Conservation (phyloP, 805 yeast genomes). For the Saccharomycopsis sp. region DNA sequence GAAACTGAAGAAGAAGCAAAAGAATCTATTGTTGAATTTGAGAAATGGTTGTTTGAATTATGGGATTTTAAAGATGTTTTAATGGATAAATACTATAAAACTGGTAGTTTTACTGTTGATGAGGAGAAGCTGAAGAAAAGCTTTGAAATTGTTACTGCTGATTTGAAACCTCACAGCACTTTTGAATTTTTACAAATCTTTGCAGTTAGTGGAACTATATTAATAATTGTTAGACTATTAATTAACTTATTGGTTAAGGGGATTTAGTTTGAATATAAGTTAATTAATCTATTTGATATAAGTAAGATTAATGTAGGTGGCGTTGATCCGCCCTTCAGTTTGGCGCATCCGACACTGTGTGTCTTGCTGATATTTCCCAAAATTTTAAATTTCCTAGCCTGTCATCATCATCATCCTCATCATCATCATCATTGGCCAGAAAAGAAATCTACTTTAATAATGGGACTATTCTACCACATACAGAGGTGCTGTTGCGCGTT, state of each 20-base stretch:
- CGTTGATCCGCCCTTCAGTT: no score
- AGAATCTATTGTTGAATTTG: slow-evolving; percentile 42
- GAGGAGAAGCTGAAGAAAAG: slow-evolving; percentile 3
- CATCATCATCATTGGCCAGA: no score
- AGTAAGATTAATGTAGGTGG: no score
- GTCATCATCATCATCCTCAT: no score
- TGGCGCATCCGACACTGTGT: no score
- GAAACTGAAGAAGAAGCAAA: slow-evolving; percentile 37
- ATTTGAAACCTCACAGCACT: slow-evolving; percentile 9
- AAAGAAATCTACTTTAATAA: no score
- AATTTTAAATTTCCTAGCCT: no score
- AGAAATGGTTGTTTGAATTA: slow-evolving; percentile 61
- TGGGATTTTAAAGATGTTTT: slow-evolving; percentile 78
- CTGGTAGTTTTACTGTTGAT: slow-evolving; percentile 39
- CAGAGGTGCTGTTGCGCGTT: slow-evolving; percentile 28
- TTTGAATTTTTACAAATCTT: slow-evolving; percentile 13
- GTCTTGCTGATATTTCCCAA: no score
- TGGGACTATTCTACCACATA: slow-evolving; percentile 1
- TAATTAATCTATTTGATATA: no score
- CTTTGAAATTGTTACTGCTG: slow-evolving; percentile 14
- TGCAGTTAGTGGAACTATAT: slow-evolving; percentile 12
- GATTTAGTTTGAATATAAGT: no score
- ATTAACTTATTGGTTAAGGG: no score
- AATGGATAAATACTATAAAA: slow-evolving; percentile 52
- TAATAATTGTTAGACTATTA: slow-evolving; percentile 8